Conservation (phyloP, 2,329 filamentous ascomycete species). For the Fusarium mundagurra region DNA sequence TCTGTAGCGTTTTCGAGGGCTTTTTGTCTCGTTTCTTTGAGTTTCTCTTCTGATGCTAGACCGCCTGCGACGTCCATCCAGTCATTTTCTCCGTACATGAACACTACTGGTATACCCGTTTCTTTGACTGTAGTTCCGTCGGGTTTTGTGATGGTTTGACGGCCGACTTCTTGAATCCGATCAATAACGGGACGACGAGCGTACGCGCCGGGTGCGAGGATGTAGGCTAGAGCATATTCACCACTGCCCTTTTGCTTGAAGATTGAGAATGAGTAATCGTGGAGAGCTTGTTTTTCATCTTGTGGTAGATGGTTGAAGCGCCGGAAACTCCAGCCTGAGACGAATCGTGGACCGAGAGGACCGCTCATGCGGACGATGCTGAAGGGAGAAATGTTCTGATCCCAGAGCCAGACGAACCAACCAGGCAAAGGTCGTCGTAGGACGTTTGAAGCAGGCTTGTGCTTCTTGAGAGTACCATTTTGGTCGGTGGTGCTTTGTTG, state of each 20-base stretch:
- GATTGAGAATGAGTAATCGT: constrained; percentile 93
- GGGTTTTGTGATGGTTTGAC: constrained; percentile 64
- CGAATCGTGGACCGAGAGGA: constrained; percentile 88
- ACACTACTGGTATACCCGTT: constrained; percentile 81
- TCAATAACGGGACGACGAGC: constrained; percentile 88
- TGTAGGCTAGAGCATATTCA: constrained; percentile 91
- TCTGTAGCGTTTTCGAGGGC: constrained; percentile 69
- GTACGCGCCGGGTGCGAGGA: constrained; percentile 93
- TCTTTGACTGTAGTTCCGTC: constrained; percentile 51
- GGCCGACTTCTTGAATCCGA: constrained; percentile 84
- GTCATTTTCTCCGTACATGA: constrained; percentile 98
- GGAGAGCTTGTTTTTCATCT: constrained; percentile 83
- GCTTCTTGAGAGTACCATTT: constrained; percentile 51
- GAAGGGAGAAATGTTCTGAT: constrained; percentile 96
- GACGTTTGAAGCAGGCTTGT: constrained; percentile 42
- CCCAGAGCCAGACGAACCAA: constrained; percentile 95
- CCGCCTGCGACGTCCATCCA: constrained; percentile 98
- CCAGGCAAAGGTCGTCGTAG: constrained; percentile 72
- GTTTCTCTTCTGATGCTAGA: constrained; percentile 79
- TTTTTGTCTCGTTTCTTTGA: constrained; percentile 73
- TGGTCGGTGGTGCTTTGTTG: constrained; percentile 61
- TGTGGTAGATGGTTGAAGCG: constrained; percentile 89
- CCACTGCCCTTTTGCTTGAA: constrained; percentile 93
- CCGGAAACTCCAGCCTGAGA: constrained; percentile 93
- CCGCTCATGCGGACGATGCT: constrained; percentile 88